Evolutionary conservation across 2,329 filamentous ascomycete species (phyloP), one percentile per base, ranked within the genome.

Genomic region (Xenoacremonium recifei): DNA sequence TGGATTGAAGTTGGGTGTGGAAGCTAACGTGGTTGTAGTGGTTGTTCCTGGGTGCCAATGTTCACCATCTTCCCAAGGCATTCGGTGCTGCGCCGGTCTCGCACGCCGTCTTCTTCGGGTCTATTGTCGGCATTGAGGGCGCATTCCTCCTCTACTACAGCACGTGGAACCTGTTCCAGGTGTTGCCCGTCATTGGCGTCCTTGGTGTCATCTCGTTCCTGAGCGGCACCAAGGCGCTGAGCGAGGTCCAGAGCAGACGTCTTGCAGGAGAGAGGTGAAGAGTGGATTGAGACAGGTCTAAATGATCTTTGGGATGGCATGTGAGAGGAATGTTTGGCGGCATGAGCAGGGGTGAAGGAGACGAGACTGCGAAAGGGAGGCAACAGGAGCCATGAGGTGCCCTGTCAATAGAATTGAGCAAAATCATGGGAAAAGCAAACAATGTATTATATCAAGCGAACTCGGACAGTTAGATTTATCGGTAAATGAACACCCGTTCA

Each of bases 131-230:
- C 17, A 87, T 99, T 74, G 93, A 99, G 67, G 87, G 80, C 13
- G 83, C 96, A 42, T 96, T 99, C 70, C 92, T 93, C 73, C 70
- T 96, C 53, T 99, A 99, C 77, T 97, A 97, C 70, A 85, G 80
- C 39, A 81, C 72, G 60, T 96, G 92, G 91, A 96, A 85, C 60
- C 75, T 99, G 34, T 96, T 97, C 76, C 85, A 96, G 72, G 82
- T 82, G 12, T 74, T 99, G 37, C 91, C 90, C 4, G 83, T 82
- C 19, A 82, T 85, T 40, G 75, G 75, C 23, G 69, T 83, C 32
- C 79, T 93, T 21, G 82, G 84, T 13, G 68, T 78, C 19, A 79
- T 90, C 40, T 81, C 88, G 10, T 89, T 95, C 62, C 67, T 97
- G 49, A 96, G 89, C 63, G 93, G 93, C 42, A 90, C 85, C 62